phyloP scores from a whole-genome alignment of 176 grass and related monocot genomes.

The Panicum miliaceum region DNA sequence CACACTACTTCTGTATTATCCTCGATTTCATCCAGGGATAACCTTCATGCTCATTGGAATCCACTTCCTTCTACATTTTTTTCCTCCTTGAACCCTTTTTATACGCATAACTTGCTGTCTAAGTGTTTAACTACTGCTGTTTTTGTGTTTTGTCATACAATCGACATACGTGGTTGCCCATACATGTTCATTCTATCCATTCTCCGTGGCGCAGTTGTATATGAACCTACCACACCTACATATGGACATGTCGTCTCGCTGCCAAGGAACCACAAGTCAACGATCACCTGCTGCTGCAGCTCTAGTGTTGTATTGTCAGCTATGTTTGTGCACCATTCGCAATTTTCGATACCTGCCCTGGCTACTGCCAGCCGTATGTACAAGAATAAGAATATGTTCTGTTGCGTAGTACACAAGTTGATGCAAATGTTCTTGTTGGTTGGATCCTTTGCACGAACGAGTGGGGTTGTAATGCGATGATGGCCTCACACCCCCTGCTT shows the following conservation, averaged over 20 bases:
- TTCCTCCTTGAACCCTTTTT: too few relatives aligned
- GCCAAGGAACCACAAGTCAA: neutral
- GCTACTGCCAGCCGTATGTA: neutral
- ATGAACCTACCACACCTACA: neutral
- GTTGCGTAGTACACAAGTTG: neutral
- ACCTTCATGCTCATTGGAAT: too few relatives aligned
- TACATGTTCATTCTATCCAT: neutral
- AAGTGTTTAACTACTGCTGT: too few relatives aligned
- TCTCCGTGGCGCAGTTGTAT: neutral
- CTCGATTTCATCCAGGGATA: neutral
- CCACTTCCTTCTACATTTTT: too few relatives aligned
- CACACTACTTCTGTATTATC: neutral
- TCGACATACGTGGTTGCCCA: neutral
- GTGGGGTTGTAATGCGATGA: neutral
- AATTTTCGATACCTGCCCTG: neutral
- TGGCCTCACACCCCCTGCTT: neutral
- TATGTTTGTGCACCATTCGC: neutral
- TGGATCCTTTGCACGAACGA: too few relatives aligned
- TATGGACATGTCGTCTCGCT: neutral
- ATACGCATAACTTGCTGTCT: too few relatives aligned
- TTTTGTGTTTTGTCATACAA: neutral
- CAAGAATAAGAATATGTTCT: neutral
- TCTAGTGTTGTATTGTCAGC: neutral
- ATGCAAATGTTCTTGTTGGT: neutral
- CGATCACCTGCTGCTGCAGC: neutral